These are phyloP conservation scores for Teratosphaeria gauchensis DNA, from an alignment of 2,329 filamentous ascomycete genomes.

Conservation along the genomic window DNA sequence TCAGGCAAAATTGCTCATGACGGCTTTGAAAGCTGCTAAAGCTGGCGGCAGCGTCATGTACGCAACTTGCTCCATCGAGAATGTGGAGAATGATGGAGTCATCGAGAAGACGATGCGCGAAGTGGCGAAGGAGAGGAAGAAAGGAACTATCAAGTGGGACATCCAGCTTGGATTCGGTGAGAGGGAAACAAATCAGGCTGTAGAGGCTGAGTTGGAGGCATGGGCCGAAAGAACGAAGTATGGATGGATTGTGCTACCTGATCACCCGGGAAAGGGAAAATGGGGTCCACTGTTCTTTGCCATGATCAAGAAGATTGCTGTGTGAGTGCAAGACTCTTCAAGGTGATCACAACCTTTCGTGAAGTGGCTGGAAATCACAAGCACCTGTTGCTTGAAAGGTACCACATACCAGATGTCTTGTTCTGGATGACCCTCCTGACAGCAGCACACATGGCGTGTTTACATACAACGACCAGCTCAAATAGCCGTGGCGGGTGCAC, in stretches of 20 bases:
- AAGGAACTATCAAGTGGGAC: slow-evolving; percentile 24
- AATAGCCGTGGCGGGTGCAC: too few species aligned
- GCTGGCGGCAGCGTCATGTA: slow-evolving; percentile 31
- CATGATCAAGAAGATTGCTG: slow-evolving; percentile 25
- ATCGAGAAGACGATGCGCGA: slow-evolving; percentile 26
- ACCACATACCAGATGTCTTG: too few species aligned
- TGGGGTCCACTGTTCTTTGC: slow-evolving; percentile 36
- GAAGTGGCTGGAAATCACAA: too few species aligned
- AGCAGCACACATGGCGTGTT: too few species aligned
- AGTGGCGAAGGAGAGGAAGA: slow-evolving; percentile 30
- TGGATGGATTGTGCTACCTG: slow-evolving; percentile 33
- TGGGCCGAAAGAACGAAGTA: slow-evolving; percentile 26
- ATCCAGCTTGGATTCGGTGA: slow-evolving; percentile 20
- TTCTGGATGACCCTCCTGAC: too few species aligned
- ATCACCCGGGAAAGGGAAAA: slow-evolving; percentile 25
- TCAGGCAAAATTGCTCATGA: slow-evolving; percentile 28
- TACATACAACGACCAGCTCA: too few species aligned
- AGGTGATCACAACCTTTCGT: too few species aligned
- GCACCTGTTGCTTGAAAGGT: too few species aligned
- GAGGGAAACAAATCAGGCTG: slow-evolving; percentile 4
- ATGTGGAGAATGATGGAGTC: slow-evolving; percentile 33
- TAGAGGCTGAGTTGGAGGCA: slow-evolving; percentile 10
- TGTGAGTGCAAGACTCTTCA: not conserved
- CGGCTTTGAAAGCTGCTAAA: slow-evolving; percentile 26
- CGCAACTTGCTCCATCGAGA: slow-evolving; percentile 33